Base-by-base conservation (phyloP, 257 asterid species). In the Scutellaria minor region DNA sequence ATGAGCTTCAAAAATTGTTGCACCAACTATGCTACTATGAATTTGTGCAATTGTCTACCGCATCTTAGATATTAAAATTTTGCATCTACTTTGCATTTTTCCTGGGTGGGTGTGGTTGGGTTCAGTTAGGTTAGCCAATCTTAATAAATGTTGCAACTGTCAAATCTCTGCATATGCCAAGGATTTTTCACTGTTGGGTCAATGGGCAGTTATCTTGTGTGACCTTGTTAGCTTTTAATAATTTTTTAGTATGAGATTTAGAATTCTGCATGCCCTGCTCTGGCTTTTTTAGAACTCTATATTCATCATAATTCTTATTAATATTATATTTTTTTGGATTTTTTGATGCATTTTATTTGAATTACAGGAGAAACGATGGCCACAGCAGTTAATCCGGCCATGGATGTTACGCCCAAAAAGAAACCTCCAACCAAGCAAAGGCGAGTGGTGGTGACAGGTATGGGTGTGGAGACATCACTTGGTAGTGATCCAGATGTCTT, bases 401-500 rank as follows among this genome's bases (percentile, higher is more conserved):
- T 45, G 82, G 96, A 88, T 60, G 80, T 68, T 37, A 52, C 83
- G 6, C 14, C 69, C 70, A 90, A 85, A 80, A 86, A 82, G 83
- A 83, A 90, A 76, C 97, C 86, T 72, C 72, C 97, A 24, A 24
- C 27, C 27, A 24, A 24, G 27, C 27, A 24, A 24, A 24, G 27
- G 27, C 27, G 27, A 24, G 27, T 24, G 27, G 27, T 24, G 27
- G 27, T 24, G 27, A 24, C 27, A 24, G 27, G 27, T 24, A 24
- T 24, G 27, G 27, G 27, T 24, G 27, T 24, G 27, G 27, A 24
- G 27, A 24, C 27, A 24, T 24, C 27, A 9, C 73, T 90, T 68
- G 97, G 97, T 76, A 81, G 85, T 71, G 89, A 90, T 82, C 90
- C 91, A 37, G 78, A 88, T 75, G 82, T 71, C 45, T 90, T 86